Percentiles rank a stretch among this genome's conserved stretches.
phyloP scores from a whole-genome alignment of 225 moss, liverwort and hornwort species.

The Anthoceros angustus region DNA sequence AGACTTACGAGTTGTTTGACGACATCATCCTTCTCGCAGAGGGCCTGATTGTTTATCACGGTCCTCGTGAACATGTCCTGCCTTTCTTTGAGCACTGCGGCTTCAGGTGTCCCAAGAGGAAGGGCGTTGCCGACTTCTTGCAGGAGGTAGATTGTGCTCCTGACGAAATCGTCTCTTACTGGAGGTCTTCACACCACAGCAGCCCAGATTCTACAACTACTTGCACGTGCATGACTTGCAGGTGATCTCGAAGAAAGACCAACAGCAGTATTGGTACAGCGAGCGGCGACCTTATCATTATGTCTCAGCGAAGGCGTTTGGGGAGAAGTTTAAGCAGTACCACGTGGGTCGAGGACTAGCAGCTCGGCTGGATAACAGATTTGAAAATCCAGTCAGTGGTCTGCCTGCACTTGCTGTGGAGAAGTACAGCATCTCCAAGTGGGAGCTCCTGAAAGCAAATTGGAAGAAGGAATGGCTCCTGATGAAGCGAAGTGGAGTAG shows the following conservation, averaged over 20 bases:
- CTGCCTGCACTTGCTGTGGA: conserved; percentile 60
- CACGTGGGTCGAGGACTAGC: conserved; percentile 37
- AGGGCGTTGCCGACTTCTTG: conserved; percentile 64
- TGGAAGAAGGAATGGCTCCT: conserved; percentile 48
- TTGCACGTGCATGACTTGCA: conserved; percentile 9
- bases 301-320: conserved; percentile 34
- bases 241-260: conserved; percentile 69
- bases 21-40: conserved; percentile 59
- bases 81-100: conserved; percentile 60
- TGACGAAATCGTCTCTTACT: too few relatives aligned
- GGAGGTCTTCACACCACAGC: neutral
- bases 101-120: conserved; percentile 58
- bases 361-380: conserved; percentile 34
- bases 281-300: conserved; percentile 27
- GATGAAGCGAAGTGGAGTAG: conserved; percentile 45
- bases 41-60: conserved; percentile 67
- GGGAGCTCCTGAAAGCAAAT: conserved; percentile 58
- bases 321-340: conserved; percentile 27
- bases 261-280: conserved; percentile 59
- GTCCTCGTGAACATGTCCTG: conserved; percentile 43
- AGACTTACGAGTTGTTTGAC: conserved; percentile 70
- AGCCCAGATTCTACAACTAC: neutral
- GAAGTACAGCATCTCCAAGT: conserved; percentile 37
- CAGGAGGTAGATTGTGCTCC: conserved; percentile 66
- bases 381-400: conserved; percentile 39